A percentile compares a stretch with the other conserved stretches of the same genome.
These are phyloP conservation scores for Oryza officinalis DNA, from an alignment of 176 grass and related monocot species.

Conservation along the genomic window DNA sequence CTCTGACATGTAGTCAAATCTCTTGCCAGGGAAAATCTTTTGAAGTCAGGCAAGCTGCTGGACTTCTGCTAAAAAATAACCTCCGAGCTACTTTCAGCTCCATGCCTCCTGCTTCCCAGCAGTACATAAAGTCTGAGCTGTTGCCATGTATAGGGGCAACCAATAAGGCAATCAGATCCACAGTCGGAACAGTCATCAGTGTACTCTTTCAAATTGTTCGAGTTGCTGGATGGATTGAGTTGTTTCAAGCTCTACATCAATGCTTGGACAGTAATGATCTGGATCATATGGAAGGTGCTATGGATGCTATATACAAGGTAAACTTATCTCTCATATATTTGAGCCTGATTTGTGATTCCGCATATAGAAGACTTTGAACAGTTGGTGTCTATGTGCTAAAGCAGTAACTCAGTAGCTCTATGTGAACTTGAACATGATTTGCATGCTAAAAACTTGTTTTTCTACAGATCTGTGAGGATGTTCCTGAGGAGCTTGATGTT, in stretches of 20 bases:
- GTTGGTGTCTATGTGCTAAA: neutral
- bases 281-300: slow-evolving; percentile 97
- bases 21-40: slow-evolving; percentile 60
- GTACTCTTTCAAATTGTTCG: slow-evolving; percentile 85
- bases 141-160: slow-evolving; percentile 80
- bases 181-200: slow-evolving; percentile 87
- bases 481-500: slow-evolving; percentile 91
- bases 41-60: slow-evolving; percentile 95
- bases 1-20: slow-evolving; percentile 33
- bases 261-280: slow-evolving; percentile 87
- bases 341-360: neutral
- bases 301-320: slow-evolving; percentile 99
- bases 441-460: slow-evolving; percentile 25
- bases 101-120: slow-evolving; percentile 60
- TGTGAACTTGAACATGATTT: slow-evolving; percentile 27
- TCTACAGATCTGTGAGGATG: slow-evolving; percentile 92
- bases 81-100: slow-evolving; percentile 63
- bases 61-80: slow-evolving; percentile 88
- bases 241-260: slow-evolving; percentile 78
- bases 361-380: neutral
- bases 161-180: slow-evolving; percentile 80
- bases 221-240: slow-evolving; percentile 85
- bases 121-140: slow-evolving; percentile 81
- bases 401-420: neutral
- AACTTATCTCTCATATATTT: neutral